These are phyloP conservation scores for Prunus padus DNA, from an alignment of 306 rosid species.

Conservation along the genomic window DNA sequence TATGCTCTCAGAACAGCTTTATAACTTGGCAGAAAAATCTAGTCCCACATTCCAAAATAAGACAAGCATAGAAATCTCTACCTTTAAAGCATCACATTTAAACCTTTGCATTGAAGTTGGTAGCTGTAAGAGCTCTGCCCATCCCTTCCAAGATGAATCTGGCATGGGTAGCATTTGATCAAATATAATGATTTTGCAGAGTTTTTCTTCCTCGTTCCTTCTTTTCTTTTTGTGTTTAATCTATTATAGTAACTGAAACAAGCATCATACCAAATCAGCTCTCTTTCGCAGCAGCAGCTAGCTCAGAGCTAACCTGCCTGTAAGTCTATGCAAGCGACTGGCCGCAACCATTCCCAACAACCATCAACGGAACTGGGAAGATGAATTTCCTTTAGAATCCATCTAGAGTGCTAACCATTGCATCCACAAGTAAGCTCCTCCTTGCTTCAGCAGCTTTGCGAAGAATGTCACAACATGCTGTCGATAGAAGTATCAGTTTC, in stretches of 20 bases:
- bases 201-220: too few relatives aligned
- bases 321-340: constrained; percentile 94
- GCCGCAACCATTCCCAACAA: constrained; percentile 95
- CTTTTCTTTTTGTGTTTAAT: not conserved
- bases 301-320: constrained; percentile 99
- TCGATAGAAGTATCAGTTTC: constrained; percentile 37
- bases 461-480: constrained; percentile 96
- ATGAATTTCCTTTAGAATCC: constrained; percentile 54
- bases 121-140: constrained; percentile 95
- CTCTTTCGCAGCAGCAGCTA: constrained; percentile 92
- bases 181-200: not conserved
- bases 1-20: not conserved
- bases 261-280: constrained; percentile 79
- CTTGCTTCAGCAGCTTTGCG: constrained; percentile 95
- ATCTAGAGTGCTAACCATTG: constrained; percentile 64
- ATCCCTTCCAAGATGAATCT: constrained; percentile 98
- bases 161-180: constrained; percentile 21
- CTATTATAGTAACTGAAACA: constrained; percentile 3
- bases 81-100: constrained; percentile 91
- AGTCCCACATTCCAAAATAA: not conserved
- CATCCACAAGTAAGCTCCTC: constrained; percentile 95
- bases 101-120: constrained; percentile 89
- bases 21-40: too few relatives aligned
- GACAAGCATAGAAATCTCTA: constrained; percentile 25
- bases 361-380: constrained; percentile 84